These are phyloP conservation scores for Cordyceps militaris DNA, from an alignment of 2,329 filamentous ascomycete species.

Conservation along the genomic window DNA sequence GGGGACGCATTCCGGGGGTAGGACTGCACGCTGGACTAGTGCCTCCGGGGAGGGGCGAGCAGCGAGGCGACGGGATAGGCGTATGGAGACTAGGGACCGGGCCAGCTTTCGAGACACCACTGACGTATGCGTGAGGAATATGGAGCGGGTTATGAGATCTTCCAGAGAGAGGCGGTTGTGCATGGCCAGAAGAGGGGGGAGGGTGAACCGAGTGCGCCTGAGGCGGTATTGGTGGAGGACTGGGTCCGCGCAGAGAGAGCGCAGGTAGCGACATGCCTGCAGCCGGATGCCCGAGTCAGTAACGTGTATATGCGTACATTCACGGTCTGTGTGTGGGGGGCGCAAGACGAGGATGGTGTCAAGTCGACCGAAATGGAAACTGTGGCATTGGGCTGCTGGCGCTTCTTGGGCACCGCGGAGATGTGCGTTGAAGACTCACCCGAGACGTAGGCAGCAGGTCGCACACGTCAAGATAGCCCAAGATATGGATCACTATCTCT, in stretches of 20 bases:
- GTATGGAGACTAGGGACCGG: slow-evolving; percentile 58
- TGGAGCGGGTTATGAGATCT: slow-evolving; percentile 56
- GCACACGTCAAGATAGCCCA: slow-evolving; percentile 49
- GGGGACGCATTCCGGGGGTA: slow-evolving; percentile 57
- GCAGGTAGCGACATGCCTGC: slow-evolving; percentile 56
- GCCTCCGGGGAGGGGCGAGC: slow-evolving; percentile 51
- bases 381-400: slow-evolving; percentile 2
- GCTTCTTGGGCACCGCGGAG: neutral
- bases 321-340: neutral
- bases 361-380: neutral
- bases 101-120: slow-evolving; percentile 57
- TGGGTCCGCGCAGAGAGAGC: slow-evolving; percentile 55
- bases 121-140: slow-evolving; percentile 61
- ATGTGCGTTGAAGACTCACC: slow-evolving; percentile 34
- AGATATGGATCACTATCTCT: slow-evolving; percentile 49
- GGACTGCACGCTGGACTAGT: slow-evolving; percentile 56
- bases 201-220: slow-evolving; percentile 44
- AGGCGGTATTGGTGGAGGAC: slow-evolving; percentile 58
- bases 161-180: slow-evolving; percentile 52
- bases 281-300: slow-evolving; percentile 3
- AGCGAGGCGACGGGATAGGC: slow-evolving; percentile 54
- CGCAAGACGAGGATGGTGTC: slow-evolving; percentile 2
- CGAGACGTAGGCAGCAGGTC: slow-evolving; percentile 50
- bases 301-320: slow-evolving; percentile 6
- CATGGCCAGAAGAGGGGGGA: slow-evolving; percentile 49